Evolutionary conservation across 345 rosid genomes (phyloP).

Genomic region (Erucastrum elatum): DNA sequence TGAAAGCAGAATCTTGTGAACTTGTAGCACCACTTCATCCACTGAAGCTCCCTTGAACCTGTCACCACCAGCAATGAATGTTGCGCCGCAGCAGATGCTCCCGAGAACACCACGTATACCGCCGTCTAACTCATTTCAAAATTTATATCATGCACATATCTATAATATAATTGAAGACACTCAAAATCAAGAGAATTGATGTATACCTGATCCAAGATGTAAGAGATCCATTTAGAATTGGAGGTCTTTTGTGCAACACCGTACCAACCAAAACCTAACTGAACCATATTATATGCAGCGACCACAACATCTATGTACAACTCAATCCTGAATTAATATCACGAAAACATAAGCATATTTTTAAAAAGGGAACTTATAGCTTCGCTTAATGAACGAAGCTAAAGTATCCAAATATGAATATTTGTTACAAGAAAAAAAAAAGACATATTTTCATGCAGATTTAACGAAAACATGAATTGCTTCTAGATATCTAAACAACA

Average conservation of each 20-base stretch:
- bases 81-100: constrained; percentile 45
- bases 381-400: not conserved
- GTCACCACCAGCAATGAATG: constrained; percentile 49
- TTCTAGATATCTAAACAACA: not conserved
- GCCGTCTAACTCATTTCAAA: constrained; percentile 38
- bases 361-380: not conserved
- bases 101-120: constrained; percentile 53
- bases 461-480: constrained; percentile 10
- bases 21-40: constrained; percentile 71
- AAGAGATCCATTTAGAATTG: constrained; percentile 44
- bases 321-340: constrained; percentile 37
- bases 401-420: not conserved
- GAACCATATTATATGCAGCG: constrained; percentile 63
- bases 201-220: constrained; percentile 63
- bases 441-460: not conserved
- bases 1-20: constrained; percentile 68
- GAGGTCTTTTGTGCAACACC: constrained; percentile 25
- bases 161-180: not conserved
- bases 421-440: not conserved
- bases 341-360: not conserved
- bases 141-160: not conserved
- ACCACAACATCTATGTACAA: constrained; percentile 48
- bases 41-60: constrained; percentile 54
- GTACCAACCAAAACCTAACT: constrained; percentile 39
- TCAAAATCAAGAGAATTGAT: not conserved